Evolutionary conservation across 306 rosid genomes (phyloP), one percentile per base, ranked within the genome.

Genomic region (Vigna angularis): DNA sequence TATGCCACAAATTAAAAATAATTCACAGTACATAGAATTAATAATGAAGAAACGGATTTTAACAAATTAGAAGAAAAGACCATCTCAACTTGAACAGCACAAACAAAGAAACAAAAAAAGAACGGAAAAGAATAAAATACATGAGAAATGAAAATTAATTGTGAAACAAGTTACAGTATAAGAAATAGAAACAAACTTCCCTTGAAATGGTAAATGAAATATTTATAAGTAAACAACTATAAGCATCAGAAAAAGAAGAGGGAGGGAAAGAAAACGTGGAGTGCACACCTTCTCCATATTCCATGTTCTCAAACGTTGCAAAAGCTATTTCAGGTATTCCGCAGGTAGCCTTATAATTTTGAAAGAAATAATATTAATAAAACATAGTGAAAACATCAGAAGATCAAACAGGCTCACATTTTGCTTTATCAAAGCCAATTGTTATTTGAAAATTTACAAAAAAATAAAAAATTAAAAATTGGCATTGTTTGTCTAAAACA

Each of bases 321-420:
- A 92, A 89, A 58, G 98, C 91, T 84, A 94, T 86, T 89, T 94
- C 98, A 64, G 98, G 98, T 73, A 89, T 92, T 83, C 98, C 98
- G 16, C 97, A 92, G 70, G 92, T 90, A 69, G 98, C 98, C 98
- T 94, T 82, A 66, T 79, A 61, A 73, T 76, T 72, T 79, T 66
- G 80, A 83, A 66, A 63, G 47, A 82, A 75, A 69, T 74, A 77
- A 30, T 62, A 76, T 74, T 62, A 32, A 71, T 26, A 40, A 51
- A 74, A 71, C 44, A 49, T 26, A 80, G 75, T 6, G 22, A 17
- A 73, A 64, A 65, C 38, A 83, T 20, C 78, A 64, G 10, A 77
- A 85, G 47, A 61, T 66, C 40, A 69, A 82, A 65, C 82, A 80
- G 15, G n/a, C 73, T 76, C 50, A 14, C 40, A 73, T 51, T 49